A percentile compares a stretch with the other conserved stretches of the same genome.
These are phyloP conservation scores for Avena insularis DNA, from an alignment of 176 grass and related monocot species.

Conservation along the genomic window DNA sequence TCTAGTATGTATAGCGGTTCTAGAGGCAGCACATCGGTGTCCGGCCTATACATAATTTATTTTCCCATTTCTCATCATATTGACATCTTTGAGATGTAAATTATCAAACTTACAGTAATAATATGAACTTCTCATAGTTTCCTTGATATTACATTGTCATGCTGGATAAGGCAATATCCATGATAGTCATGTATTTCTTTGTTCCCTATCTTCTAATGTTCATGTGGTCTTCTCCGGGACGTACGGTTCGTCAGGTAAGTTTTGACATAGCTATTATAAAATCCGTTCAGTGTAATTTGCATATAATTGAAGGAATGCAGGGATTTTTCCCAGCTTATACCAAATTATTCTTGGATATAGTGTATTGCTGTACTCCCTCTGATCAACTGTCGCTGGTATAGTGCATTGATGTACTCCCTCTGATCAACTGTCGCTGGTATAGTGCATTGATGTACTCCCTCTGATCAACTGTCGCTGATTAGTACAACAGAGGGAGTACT, in stretches of 20 bases:
- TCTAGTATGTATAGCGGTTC: conserved; percentile 61
- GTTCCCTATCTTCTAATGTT: conserved; percentile 5
- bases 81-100: conserved; percentile 69
- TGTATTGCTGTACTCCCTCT: neutral
- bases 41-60: conserved; percentile 42
- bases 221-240: neutral
- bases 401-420: too few species aligned
- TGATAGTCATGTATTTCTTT: neutral
- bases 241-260: neutral
- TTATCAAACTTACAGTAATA: conserved; percentile 57
- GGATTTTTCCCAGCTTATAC: neutral
- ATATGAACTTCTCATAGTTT: conserved; percentile 29
- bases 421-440: too few species aligned
- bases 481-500: too few species aligned
- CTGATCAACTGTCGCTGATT: too few species aligned
- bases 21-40: conserved; percentile 36
- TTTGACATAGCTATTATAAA: neutral
- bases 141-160: conserved; percentile 45
- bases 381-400: too few species aligned
- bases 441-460: too few species aligned
- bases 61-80: conserved; percentile 39
- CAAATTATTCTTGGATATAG: neutral
- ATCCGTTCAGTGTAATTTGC: neutral
- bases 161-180: neutral
- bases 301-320: neutral